Base-by-base conservation (phyloP, 495 filamentous ascomycete genomes). In the Penicillium robsamsonii region DNA sequence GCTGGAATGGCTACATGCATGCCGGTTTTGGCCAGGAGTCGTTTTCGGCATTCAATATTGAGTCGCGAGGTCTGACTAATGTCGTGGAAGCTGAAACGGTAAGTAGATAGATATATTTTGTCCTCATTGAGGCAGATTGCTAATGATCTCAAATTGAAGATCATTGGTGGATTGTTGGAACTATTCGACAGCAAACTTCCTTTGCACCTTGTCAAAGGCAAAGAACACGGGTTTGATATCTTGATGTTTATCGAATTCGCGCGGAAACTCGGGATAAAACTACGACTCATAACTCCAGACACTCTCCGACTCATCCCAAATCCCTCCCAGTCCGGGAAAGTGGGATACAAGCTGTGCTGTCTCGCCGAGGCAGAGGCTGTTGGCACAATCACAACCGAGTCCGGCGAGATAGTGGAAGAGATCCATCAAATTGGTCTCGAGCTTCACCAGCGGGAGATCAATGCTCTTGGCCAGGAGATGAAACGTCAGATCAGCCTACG, bases 401-500 rank as follows among this genome's bases (percentile, higher is more conserved):
- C 29, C 8, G 66, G 65, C 1, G 71, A 75, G 35, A 7, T 33
- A 1, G 9, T 73, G 0, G 73, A 76, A 55, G 66, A 71, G 46
- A 59, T 79, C 22, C 59, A 37, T 42, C 77, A 79, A 41, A 46
- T 79, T 35, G 61, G 63, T 3, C 64, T 79, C 7, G 74, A 78
- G 54, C 60, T 80, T 2, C 71, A 78, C 31, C 76, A 77, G 42
- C 58, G 63, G 5, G 77, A 80, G 55, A 43, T 80, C 5, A 52
- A 50, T 27, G 57, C 37, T 12, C 33, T 80, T 3, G 9, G 31
- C 4, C 45, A 50, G 0, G 68, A 76, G 18, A 60, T 76, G 44
- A 58, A 67, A 8, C 67, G 55, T 0, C 45, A 47, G 17, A 30
- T 47, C 27, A 57, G 59, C 15, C 45, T 56, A 18, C 30, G 60